Evolutionary conservation across 108 stramenopile genomes (phyloP), one percentile per base, ranked within the genome.

Genomic region (Pseudonitzschia multiseries): DNA sequence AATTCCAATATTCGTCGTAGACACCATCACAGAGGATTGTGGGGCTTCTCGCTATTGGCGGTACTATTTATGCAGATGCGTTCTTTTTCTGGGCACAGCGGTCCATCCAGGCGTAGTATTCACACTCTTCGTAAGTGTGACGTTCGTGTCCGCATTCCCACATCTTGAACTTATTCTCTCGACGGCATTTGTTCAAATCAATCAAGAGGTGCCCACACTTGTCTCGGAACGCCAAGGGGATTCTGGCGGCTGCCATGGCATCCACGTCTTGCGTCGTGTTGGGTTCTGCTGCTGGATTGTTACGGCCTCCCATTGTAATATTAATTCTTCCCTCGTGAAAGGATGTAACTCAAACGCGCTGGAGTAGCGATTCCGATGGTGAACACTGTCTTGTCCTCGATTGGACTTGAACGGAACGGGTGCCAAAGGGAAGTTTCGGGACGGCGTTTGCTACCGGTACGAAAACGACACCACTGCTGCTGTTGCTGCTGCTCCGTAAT

Each of bases 71-170:
- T 14, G 61, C 61, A 9, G 61, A 40, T 62, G 33, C 61, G 10
- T 62, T 62, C 41, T 84, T 84, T 80, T 93, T 93, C 51, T 83
- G 82, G 72, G 86, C 87, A 21, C 86, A 80, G 61, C 95, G 83
- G 77, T 93, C 88, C 73, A 90, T 75, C 81, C 88, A 96, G 10
- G 95, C 84, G 79, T 92, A 90, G 71, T 98, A 98, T 85, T 92
- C 81, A 72, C 97, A 98, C 72, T 96, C 94, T 84, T 98, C 97
- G 73, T 96, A 98, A 31, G 87, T 91, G 71, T 98, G 97, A 73
- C 97, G 91, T 68, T 95, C 89, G 77, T 98, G 94, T 50, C 82
- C 84, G 78, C 97, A 98, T 65, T 90, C 71, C 68, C 88, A 87
- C 13, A 95, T 95, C 70, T 89, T 84, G 77, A 78, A 96, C 72